These are phyloP conservation scores for Guillardia theta DNA, from an alignment of 78 protist species.

Conservation along the genomic window DNA sequence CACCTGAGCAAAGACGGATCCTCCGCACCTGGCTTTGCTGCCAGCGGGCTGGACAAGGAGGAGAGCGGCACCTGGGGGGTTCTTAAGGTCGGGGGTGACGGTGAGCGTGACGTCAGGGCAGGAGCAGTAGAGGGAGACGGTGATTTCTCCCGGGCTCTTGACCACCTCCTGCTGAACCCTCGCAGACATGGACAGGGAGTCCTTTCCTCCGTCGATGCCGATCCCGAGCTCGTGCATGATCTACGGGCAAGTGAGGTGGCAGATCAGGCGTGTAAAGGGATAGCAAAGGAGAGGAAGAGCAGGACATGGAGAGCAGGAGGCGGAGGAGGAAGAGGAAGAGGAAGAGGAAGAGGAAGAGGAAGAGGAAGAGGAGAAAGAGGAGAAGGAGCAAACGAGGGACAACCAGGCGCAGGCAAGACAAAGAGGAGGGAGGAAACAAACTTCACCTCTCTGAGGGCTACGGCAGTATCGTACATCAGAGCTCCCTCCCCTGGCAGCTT, in stretches of 20 bases:
- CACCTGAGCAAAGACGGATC: conserved; percentile 81
- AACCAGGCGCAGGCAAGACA: background rate
- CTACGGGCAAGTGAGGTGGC: too few relatives aligned
- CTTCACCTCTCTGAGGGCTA: conserved; percentile 77
- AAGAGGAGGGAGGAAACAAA: too few relatives aligned
- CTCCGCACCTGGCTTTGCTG: conserved; percentile 79
- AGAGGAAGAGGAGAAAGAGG: too few relatives aligned
- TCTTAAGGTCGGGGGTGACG: conserved; percentile 84
- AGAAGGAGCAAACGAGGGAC: too few relatives aligned
- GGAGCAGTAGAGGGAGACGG: conserved; percentile 75
- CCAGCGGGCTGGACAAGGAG: conserved; percentile 70
- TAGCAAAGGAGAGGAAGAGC: background rate
- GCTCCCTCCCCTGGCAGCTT: conserved; percentile 85
- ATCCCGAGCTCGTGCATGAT: conserved; percentile 48
- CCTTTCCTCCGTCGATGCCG: conserved; percentile 90
- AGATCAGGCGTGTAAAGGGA: background rate
- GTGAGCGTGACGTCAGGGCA: conserved; percentile 71
- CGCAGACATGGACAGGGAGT: conserved; percentile 90
- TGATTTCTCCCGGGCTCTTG: conserved; percentile 12
- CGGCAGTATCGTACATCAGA: conserved; percentile 77
- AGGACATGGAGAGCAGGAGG: background rate
- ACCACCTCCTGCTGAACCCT: conserved; percentile 23
- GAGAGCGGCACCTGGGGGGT: conserved; percentile 17
- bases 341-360: background rate
- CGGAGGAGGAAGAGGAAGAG: background rate